A percentile compares a stretch with the other conserved stretches of the same genome.
Conservation (phyloP, 805 yeast genomes). For the Metschnikowia koreensis region DNA sequence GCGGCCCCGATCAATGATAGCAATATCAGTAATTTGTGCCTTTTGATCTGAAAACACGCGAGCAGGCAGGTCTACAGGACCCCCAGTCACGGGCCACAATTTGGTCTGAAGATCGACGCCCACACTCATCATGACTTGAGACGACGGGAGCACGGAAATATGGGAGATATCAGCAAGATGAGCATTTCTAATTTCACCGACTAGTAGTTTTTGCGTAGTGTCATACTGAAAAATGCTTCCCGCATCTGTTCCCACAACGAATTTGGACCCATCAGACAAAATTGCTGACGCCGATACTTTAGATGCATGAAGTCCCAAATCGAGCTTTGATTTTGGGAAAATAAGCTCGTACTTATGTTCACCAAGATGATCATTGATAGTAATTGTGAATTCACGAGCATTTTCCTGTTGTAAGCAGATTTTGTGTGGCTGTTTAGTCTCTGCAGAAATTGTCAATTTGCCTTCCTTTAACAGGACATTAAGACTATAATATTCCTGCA, state of each 20-base stretch:
- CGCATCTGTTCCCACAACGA: constrained; percentile 11
- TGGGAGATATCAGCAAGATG: constrained; percentile 50
- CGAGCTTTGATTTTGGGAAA: constrained; percentile 2
- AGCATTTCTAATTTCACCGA: constrained; percentile 29
- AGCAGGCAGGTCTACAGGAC: constrained; percentile 15
- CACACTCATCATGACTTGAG: constrained; percentile 55
- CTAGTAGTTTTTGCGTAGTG: background rate
- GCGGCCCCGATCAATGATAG: constrained; percentile 62
- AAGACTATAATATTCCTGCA: constrained; percentile 7
- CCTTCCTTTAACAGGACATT: constrained; percentile 2
- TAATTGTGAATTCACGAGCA: background rate
- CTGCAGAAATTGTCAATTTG: constrained; percentile 1
- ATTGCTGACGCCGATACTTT: constrained; percentile 9
- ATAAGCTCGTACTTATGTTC: constrained; percentile 4
- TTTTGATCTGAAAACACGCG: constrained; percentile 53
- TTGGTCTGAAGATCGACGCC: constrained; percentile 60
- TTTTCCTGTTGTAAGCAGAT: background rate
- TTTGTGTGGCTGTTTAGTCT: background rate
- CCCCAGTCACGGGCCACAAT: constrained; percentile 50
- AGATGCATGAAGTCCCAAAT: background rate
- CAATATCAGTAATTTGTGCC: constrained; percentile 46
- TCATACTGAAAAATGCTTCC: constrained; percentile 11
- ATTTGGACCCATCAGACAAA: constrained; percentile 3
- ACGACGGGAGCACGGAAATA: constrained; percentile 59
- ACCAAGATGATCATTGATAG: constrained; percentile 1